These are phyloP conservation scores for Ceratobasidium theobromae DNA, from an alignment of 1,284 basidiomycete species.

Conservation along the genomic window DNA sequence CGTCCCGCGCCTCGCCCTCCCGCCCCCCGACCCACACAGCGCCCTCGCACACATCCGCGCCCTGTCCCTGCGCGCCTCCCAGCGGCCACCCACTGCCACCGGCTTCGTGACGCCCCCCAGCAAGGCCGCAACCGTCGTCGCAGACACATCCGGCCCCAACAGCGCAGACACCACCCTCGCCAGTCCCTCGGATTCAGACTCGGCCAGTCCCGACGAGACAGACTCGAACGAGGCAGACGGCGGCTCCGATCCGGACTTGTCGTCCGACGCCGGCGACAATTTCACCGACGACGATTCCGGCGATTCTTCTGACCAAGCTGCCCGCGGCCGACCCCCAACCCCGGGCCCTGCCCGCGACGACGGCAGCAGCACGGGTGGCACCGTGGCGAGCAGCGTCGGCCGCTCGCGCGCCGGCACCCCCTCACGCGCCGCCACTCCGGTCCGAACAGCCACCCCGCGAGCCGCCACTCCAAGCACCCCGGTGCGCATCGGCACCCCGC, in stretches of 20 bases:
- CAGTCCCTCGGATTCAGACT: slow-evolving; percentile 1
- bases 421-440: too few relatives aligned
- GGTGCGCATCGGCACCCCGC: too few relatives aligned
- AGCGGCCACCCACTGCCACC: neutral
- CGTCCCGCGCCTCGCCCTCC: neutral
- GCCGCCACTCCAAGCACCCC: neutral
- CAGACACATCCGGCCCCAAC: neutral
- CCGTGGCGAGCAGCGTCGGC: too few relatives aligned
- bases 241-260: neutral
- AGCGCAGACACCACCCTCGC: slow-evolving; percentile 9
- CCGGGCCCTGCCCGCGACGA: too few relatives aligned
- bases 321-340: too few relatives aligned
- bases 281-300: too few relatives aligned
- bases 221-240: slow-evolving; percentile 28
- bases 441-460: neutral
- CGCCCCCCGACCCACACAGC: neutral
- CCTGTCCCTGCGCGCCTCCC: neutral
- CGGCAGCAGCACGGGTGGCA: neutral
- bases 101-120: too few relatives aligned
- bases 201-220: too few relatives aligned
- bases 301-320: too few relatives aligned
- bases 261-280: neutral
- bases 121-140: neutral
- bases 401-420: too few relatives aligned
- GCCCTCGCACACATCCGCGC: slow-evolving; percentile 19